phyloP scores from a whole-genome alignment of 345 rosid species.

The Eucalyptus polybractea region DNA sequence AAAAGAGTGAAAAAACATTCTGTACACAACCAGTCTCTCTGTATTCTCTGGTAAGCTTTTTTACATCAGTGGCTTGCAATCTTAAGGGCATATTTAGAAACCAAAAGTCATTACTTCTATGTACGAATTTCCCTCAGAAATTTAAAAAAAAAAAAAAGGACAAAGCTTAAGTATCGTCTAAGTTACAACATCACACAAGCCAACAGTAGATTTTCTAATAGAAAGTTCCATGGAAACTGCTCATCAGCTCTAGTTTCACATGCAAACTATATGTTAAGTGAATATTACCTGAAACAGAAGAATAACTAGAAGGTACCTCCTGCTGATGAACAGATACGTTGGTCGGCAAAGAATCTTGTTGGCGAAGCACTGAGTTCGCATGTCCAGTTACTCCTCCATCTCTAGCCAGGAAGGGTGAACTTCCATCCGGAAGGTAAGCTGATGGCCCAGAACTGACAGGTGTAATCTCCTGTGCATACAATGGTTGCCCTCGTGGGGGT shows the following conservation, averaged over 20 bases:
- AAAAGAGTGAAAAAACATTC: not conserved
- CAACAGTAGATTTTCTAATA: not conserved
- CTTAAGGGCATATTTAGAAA: not conserved
- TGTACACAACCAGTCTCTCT: not conserved
- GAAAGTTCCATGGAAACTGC: slow-evolving; percentile 7
- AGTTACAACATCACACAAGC: not conserved
- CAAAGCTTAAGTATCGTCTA: not conserved
- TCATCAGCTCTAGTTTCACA: slow-evolving; percentile 45
- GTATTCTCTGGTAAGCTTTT: not conserved
- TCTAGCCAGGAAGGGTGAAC: slow-evolving; percentile 15
- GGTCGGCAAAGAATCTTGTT: slow-evolving; percentile 31
- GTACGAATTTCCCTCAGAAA: not conserved
- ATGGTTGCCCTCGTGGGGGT: slow-evolving; percentile 19
- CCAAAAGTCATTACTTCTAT: not conserved
- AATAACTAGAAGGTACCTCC: slow-evolving; percentile 99
- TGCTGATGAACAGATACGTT: slow-evolving; percentile 77
- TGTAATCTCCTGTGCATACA: slow-evolving; percentile 28
- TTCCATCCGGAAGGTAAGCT: slow-evolving; percentile 37
- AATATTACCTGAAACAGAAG: slow-evolving; percentile 98
- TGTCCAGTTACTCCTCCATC: slow-evolving; percentile 37
- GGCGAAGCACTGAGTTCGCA: slow-evolving; percentile 18
- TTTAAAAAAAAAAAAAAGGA: not conserved
- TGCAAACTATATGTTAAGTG: slow-evolving; percentile 41
- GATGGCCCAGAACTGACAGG: slow-evolving; percentile 18
- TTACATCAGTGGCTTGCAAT: not conserved